Base-by-base conservation (phyloP, 345 rosid genomes). In the Sisymbrium altissimum region DNA sequence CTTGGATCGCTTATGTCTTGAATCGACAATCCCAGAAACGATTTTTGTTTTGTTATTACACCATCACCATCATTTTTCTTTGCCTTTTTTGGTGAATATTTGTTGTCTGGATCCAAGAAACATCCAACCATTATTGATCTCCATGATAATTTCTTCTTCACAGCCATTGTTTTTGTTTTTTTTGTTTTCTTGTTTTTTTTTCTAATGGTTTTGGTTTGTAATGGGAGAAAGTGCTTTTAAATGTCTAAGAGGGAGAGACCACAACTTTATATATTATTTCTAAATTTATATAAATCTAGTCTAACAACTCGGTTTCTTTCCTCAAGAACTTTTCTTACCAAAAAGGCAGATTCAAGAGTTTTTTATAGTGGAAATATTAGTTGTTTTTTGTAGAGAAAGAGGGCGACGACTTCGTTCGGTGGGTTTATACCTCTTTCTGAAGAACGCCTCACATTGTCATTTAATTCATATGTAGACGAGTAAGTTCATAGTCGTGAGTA, bases 1-100 rank as follows among this genome's bases (percentile, higher is more conserved):
- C 89, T 76, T 6, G 96, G 84, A 55, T 88, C 72, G 63, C 98
- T 90, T 76, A 88, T 78, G 72, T 93, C 98, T 19, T 85, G 52
- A 30, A 90, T 13, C 1, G 86, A 83, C 60, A 88, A 29, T 74
- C 97, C 78, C 2, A 68, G 86, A 40, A 83, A 82, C 3, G 98
- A 90, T 32, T 56, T 63, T 48, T 86, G 91, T 68, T 85, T 86
- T 0, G 36, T 57, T 11, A 73, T 72, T 39, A 8, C 79, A 75
- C 57, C 58, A 46, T 27, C 48, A 44, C 64, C 56, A 38, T 72
- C 61, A 49, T 89, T 72, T 79, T 70, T 87, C 81, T 71, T 86
- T 29, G 86, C 78, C 61, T 86, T 84, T 25, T 52, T 12, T 0
- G 75, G 15, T 5, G 66, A 23, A 25, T 35, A 11, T 38, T 13